Conservation (phyloP, 2,329 filamentous ascomycete species). For the Rhynchosporium agropyri region DNA sequence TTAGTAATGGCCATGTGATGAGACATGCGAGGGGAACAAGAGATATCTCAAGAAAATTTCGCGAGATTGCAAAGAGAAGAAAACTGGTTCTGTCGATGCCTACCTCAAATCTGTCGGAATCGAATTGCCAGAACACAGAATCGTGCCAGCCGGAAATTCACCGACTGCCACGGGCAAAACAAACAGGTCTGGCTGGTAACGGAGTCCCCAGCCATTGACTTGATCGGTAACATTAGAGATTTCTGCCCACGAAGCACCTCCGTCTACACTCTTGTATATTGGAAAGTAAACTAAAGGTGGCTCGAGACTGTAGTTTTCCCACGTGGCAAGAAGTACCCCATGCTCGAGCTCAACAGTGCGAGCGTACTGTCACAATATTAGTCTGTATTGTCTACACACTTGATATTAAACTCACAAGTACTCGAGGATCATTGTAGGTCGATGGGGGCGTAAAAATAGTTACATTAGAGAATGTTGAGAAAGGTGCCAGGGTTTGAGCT, state of each 20-base stretch:
- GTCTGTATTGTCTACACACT: not conserved
- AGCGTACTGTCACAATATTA: slow-evolving; percentile 35
- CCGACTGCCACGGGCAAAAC: slow-evolving; percentile 61
- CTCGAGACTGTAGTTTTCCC: slow-evolving; percentile 60
- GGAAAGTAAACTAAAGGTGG: slow-evolving; percentile 55
- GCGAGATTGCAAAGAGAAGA: too few species aligned
- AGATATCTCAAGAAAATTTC: too few species aligned
- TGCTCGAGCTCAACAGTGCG: slow-evolving; percentile 42
- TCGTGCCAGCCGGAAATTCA: slow-evolving; percentile 61
- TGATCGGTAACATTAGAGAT: slow-evolving; percentile 65
- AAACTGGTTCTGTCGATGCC: too few species aligned
- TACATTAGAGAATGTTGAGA: slow-evolving; percentile 38
- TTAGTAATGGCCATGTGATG: too few species aligned
- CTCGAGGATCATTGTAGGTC: slow-evolving; percentile 38
- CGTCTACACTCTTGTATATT: slow-evolving; percentile 55
- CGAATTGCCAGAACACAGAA: slow-evolving; percentile 56
- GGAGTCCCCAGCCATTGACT: slow-evolving; percentile 64
- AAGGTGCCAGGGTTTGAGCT: slow-evolving; percentile 27
- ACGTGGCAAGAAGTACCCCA: slow-evolving; percentile 54
- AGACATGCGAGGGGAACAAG: too few species aligned
- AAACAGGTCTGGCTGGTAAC: slow-evolving; percentile 71
- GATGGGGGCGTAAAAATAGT: slow-evolving; percentile 38
- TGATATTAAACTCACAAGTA: slow-evolving; percentile 25
- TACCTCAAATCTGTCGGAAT: slow-evolving; percentile 53
- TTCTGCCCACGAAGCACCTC: slow-evolving; percentile 63